Base-by-base conservation (phyloP, 495 filamentous ascomycete genomes). In the Chlorociboria aeruginascens region DNA sequence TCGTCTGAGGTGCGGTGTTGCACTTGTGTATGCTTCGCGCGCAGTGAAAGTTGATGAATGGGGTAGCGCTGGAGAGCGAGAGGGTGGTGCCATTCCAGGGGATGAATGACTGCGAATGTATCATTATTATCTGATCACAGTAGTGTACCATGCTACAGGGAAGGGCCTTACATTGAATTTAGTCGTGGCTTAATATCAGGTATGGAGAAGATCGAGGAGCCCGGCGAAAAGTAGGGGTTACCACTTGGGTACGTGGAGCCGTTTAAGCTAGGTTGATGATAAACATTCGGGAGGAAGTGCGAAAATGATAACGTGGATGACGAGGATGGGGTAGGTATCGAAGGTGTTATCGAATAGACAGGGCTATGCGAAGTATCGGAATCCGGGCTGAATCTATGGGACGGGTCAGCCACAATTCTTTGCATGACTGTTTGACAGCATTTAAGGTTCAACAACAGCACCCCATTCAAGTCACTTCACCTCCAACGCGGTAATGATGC, bases 41-140 rank as follows among this genome's bases (percentile, higher is more conserved):
- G 67, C 56, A 54, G 55, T 71, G 48, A 70, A 40, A 42, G 69
- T 66, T 16, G 63, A 63, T 44, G 20, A 25, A 25, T 58, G 61
- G 57, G 73, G 69, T 52, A 75, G 50, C 47, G 66, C 59, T 57
- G 69, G 60, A 53, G 71, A 63, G 55, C 71, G 71, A 57, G 65
- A 67, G 63, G 67, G 66, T 64, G 73, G 70, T 68, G 72, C 70
- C 70, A 76, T 73, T 55, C 69, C 69, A 67, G 70, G 62, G 51
- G 69, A 63, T 48, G 68, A 59, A 40, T 63, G 69, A 56, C 59
- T 73, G 66, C n/a, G 57, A 52, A 62, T 59, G 52, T 54, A 52
- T 51, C 59, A 57, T 48, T 53, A 53, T 40, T 44, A 30, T 45
- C 38, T 46, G 32, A 28, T n/a, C 13, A 45, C 41, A 43, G 28